Evolutionary conservation across 306 rosid genomes (phyloP).

Genomic region (Rosa chinensis): DNA sequence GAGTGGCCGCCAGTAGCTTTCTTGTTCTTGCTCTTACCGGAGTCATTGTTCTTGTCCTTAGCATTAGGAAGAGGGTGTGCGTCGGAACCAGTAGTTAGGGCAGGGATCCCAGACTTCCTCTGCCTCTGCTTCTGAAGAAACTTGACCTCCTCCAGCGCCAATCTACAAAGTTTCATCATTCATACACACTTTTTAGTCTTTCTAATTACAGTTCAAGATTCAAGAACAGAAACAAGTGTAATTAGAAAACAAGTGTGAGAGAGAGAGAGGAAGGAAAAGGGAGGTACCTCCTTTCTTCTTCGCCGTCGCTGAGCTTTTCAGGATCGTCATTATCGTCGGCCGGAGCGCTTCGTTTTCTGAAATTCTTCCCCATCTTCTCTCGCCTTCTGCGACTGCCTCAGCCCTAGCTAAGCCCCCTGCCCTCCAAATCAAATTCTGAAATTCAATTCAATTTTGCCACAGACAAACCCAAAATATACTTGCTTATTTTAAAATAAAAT

Average conservation of each 20-base stretch:
- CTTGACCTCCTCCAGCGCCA: constrained; percentile 89
- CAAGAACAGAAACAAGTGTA: too few species aligned
- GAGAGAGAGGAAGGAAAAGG: not conserved
- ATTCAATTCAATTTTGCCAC: not conserved
- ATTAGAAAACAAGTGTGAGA: too few species aligned
- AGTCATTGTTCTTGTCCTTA: constrained; percentile 23
- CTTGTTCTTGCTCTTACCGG: constrained; percentile 11
- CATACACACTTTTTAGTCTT: not conserved
- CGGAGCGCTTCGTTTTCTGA: constrained; percentile 55
- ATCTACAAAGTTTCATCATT: constrained; percentile 34
- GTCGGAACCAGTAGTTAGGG: constrained; percentile 34
- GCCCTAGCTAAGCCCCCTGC: not conserved
- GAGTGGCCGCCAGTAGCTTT: not conserved
- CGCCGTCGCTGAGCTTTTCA: constrained; percentile 33
- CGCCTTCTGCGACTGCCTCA: constrained; percentile 34
- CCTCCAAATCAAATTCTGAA: not conserved
- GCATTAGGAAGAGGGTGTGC: constrained; percentile 17
- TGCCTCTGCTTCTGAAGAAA: constrained; percentile 92
- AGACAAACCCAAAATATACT: too few species aligned
- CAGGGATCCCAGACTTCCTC: constrained; percentile 80
- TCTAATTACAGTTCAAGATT: not conserved
- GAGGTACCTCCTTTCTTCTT: constrained; percentile 63
- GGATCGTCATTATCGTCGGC: constrained; percentile 18
- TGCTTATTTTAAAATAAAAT: too few species aligned
- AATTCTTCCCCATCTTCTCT: constrained; percentile 62